Evolutionary conservation across 2,329 filamentous ascomycete genomes (phyloP).

Genomic region (Colletotrichum magnum): DNA sequence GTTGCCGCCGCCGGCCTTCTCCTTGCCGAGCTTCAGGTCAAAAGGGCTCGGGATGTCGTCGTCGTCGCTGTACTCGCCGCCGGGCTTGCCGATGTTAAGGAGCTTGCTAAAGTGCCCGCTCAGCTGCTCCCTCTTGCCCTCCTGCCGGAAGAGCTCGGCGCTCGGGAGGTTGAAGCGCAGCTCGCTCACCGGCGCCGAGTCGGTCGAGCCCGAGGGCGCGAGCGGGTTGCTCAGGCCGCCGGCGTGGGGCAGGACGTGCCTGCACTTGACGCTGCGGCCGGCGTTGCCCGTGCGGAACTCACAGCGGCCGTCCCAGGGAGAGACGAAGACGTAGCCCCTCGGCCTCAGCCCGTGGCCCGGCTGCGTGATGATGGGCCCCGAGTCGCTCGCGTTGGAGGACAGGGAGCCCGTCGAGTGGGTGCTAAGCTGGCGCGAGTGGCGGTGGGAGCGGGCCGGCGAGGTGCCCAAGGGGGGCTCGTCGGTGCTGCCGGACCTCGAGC

Average conservation of each 20-base stretch:
- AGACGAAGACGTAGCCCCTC: conserved; percentile 82
- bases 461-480: conserved; percentile 29
- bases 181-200: conserved; percentile 76
- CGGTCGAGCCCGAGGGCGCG: conserved; percentile 46
- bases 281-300: conserved; percentile 85
- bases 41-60: conserved; percentile 62
- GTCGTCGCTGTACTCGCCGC: conserved; percentile 51
- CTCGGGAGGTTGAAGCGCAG: conserved; percentile 90
- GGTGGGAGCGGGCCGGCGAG: conserved; percentile 21
- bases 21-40: conserved; percentile 83
- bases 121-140: conserved; percentile 48
- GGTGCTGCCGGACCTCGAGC: conserved; percentile 42
- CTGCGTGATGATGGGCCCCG: conserved; percentile 53
- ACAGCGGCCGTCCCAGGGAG: conserved; percentile 90
- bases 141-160: conserved; percentile 60
- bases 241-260: conserved; percentile 73
- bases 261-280: conserved; percentile 82
- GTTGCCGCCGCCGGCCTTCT: conserved; percentile 88
- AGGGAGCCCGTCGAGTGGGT: conserved; percentile 33
- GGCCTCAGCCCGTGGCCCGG: conserved; percentile 66
- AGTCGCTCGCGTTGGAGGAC: conserved; percentile 42
- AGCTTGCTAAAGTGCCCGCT: conserved; percentile 61
- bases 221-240: conserved; percentile 44
- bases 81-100: conserved; percentile 47
- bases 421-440: conserved; percentile 38